Base-by-base conservation (phyloP, 306 rosid genomes). In the Phaseolus lunatus region DNA sequence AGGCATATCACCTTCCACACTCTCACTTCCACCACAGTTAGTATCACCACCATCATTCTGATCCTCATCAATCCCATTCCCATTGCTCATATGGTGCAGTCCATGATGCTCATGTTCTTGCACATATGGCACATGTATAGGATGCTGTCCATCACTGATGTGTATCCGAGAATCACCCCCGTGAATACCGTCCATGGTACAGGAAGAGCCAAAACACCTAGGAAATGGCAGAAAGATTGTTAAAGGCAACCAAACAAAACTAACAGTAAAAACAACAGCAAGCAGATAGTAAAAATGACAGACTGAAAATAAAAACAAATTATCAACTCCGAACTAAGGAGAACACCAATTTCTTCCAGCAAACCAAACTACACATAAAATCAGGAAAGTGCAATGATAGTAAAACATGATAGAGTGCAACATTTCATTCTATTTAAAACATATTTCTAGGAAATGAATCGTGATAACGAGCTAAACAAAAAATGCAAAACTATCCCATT, bases 61-160 rank as follows among this genome's bases (percentile, higher is more conserved):
- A 62, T 84, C 89, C 37, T 84, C 93, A 13, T 81, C 86, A 76
- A 87, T 78, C 56, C 73, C 86, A 81, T 81, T 81, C 59, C 88
- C 96, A 74, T 91, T 86, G 76, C 68, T 86, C 88, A 87, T 77
- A 62, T 86, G 89, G 72, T 84, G 90, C 83, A 88, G 56, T 31
- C 81, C 89, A 44, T 87, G 88, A 74, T 82, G 91, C 63, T 88
- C 92, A 41, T 83, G 89, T 35, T 85, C 91, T 78, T 82, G 87
- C 81, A 78, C 87, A 59, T 87, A 88, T 10, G 81, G 81, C 52
- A 84, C 71, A n/a, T 78, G 90, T 72, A 86, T 59, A 44, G 90
- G 47, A 82, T 88, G 89, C 31, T 86, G 90, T 33, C 83, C 87
- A 64, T 87, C 84, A 75, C 52, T 63, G 29, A 86, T 76, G 69